Evolutionary conservation across 2,329 filamentous ascomycete genomes (phyloP), one percentile per base, ranked within the genome.

Genomic region (Xylariomycetidae sp.): DNA sequence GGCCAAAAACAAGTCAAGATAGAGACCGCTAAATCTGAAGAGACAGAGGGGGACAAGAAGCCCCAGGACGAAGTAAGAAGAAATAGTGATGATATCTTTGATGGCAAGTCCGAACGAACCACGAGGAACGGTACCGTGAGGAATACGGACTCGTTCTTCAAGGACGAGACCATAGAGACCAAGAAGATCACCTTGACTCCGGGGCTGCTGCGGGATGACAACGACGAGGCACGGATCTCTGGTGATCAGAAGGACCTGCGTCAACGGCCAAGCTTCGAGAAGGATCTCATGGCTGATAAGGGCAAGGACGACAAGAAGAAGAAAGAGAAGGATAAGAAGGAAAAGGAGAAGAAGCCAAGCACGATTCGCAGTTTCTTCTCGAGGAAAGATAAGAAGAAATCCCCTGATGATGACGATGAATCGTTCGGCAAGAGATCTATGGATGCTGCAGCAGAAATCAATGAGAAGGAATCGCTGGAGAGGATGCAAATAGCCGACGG

Each of bases 141-240:
- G 44, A 94, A 94, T 56, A 90, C 88, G 4, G 90, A 97, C 61
- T 95, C 90, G 1, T 96, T 97, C 69, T 96, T 96, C 70, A 94
- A 88, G 60, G 92, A 97, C 53, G 90, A 98, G 53, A 88, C 79
- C 19, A 84, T 88, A 23, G 92, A 97, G 61, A 96, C 92, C 3
- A 88, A 94, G 61, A 97, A 97, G 66, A 97, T 98, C 47, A 94
- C 89, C 1, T 74, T 98, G 27, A 98, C 92, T 4, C 92, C 92
- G 2, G 94, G 94, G 48, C 65, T 98, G 33, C 67, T 97, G 25
- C 81, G 90, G 26, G 90, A 97, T 46, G 89, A 96, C 48, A 72
- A 69, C 44, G n/a, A n/a, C n/a, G 62, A 69, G 25, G 47, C 62
- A 11, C 58, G 70, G 39, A 53, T 49, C 17, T 67, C 64, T 4